phyloP scores from a whole-genome alignment of 2,329 filamentous ascomycete species.

The Calonectria multiphialidica region DNA sequence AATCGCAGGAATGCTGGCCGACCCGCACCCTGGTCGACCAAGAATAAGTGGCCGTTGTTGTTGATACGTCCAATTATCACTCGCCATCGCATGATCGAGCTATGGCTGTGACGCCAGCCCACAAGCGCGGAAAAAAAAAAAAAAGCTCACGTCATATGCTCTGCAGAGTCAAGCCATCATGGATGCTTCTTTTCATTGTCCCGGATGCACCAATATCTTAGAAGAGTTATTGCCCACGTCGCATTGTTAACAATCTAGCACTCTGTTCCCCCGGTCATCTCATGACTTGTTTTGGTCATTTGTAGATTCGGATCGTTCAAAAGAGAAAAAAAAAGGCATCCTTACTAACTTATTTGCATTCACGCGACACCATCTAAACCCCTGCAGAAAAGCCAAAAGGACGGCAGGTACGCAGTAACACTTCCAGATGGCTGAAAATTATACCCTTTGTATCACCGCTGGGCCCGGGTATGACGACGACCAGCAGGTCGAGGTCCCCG shows the following conservation, averaged over 20 bases:
- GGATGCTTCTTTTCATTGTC: background rate
- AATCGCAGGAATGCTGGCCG: background rate
- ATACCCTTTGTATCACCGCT: conserved; percentile 84
- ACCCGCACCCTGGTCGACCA: conserved; percentile 12
- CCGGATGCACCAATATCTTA: conserved; percentile 4
- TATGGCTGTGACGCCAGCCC: conserved; percentile 4
- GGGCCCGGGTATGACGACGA: conserved; percentile 80
- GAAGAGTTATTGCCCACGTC: background rate
- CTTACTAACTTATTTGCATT: background rate
- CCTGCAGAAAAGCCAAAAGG: background rate
- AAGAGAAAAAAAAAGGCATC: background rate
- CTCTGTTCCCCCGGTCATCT: background rate
- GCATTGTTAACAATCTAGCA: background rate
- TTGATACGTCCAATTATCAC: conserved; percentile 28
- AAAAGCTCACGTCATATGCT: conserved; percentile 41
- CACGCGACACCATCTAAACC: background rate
- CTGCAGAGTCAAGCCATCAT: conserved; percentile 29
- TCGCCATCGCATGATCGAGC: background rate
- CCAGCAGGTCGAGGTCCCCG: conserved; percentile 79
- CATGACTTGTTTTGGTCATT: background rate
- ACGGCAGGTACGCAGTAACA: background rate
- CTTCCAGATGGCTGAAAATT: conserved; percentile 73
- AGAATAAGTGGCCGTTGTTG: conserved; percentile 21
- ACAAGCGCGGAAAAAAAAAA: conserved; percentile 12
- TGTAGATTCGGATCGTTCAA: background rate